Conservation (phyloP, 2,329 filamentous ascomycete species). For the Fusarium pseudocircinatum region DNA sequence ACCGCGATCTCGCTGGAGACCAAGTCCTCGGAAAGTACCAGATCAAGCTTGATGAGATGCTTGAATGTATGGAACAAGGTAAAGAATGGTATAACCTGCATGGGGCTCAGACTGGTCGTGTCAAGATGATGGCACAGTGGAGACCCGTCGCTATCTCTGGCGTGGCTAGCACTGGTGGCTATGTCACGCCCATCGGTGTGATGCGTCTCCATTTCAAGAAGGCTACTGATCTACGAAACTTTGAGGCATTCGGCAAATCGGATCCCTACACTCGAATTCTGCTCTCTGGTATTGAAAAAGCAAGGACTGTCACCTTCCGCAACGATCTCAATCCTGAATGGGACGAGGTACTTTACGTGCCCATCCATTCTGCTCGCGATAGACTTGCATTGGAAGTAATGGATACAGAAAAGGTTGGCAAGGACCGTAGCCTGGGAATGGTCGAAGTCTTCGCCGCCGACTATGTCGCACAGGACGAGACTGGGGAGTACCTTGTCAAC, state of each 20-base stretch:
- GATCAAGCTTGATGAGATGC: slow-evolving; percentile 93
- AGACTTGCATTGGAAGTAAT: slow-evolving; percentile 91
- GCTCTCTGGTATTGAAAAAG: slow-evolving; percentile 90
- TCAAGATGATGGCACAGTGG: slow-evolving; percentile 93
- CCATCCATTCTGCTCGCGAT: slow-evolving; percentile 85
- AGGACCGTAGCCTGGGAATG: slow-evolving; percentile 86
- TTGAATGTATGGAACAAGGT: slow-evolving; percentile 89
- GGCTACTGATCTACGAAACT: slow-evolving; percentile 84
- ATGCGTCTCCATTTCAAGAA: slow-evolving; percentile 92
- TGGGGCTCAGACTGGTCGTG: slow-evolving; percentile 82
- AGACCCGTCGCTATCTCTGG: slow-evolving; percentile 91
- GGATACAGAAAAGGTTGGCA: slow-evolving; percentile 93
- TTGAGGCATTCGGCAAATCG: slow-evolving; percentile 96
- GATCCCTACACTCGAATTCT: slow-evolving; percentile 93
- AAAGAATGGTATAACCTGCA: slow-evolving; percentile 96
- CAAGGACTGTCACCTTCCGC: slow-evolving; percentile 91
- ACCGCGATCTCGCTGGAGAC: slow-evolving; percentile 84
- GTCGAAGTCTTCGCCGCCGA: slow-evolving; percentile 81
- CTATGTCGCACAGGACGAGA: slow-evolving; percentile 80
- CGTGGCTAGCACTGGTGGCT: slow-evolving; percentile 82
- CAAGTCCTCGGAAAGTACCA: slow-evolving; percentile 91
- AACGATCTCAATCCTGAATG: slow-evolving; percentile 96
- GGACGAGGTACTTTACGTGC: slow-evolving; percentile 95
- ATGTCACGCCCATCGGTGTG: slow-evolving; percentile 92
- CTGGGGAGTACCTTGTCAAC: slow-evolving; percentile 82